phyloP scores from a whole-genome alignment of 2,329 filamentous ascomycete species.

The Metarhizium robertsii region DNA sequence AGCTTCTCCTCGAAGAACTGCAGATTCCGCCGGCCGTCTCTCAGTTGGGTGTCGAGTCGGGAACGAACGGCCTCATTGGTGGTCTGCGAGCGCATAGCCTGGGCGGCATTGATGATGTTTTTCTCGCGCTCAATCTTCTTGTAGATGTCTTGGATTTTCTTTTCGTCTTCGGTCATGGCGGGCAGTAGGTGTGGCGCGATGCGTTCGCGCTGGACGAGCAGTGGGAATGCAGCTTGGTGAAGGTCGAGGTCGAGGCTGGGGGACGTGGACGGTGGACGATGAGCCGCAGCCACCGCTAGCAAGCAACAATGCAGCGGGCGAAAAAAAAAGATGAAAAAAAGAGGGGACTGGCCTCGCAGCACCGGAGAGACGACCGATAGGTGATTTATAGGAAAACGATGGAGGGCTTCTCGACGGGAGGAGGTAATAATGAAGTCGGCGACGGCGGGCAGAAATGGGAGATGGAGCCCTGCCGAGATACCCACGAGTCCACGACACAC shows the following conservation, averaged over 20 bases:
- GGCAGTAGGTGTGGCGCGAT: constrained; percentile 27
- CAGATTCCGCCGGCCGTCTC: constrained; percentile 86
- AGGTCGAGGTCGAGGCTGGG: not conserved
- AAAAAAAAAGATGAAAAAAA: not conserved
- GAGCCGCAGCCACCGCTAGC: not conserved
- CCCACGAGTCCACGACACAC: not conserved
- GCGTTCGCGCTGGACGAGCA: constrained; percentile 26
- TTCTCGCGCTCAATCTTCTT: constrained; percentile 98
- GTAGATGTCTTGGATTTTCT: constrained; percentile 68
- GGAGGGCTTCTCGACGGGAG: not conserved
- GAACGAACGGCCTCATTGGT: constrained; percentile 88
- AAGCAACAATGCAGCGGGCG: not conserved
- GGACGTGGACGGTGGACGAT: not conserved
- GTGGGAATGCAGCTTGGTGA: constrained; percentile 1
- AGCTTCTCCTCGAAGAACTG: constrained; percentile 93
- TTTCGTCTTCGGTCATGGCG: constrained; percentile 55
- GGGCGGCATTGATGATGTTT: constrained; percentile 87
- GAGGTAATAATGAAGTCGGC: constrained; percentile 2
- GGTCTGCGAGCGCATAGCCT: constrained; percentile 90
- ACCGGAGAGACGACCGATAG: not conserved
- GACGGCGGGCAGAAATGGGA: not conserved
- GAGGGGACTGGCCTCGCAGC: not conserved
- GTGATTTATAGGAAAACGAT: not conserved
- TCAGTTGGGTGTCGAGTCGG: constrained; percentile 85
- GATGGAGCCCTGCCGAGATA: not conserved